Conservation (phyloP, 331 rosid species). For the Malus hybrid region DNA sequence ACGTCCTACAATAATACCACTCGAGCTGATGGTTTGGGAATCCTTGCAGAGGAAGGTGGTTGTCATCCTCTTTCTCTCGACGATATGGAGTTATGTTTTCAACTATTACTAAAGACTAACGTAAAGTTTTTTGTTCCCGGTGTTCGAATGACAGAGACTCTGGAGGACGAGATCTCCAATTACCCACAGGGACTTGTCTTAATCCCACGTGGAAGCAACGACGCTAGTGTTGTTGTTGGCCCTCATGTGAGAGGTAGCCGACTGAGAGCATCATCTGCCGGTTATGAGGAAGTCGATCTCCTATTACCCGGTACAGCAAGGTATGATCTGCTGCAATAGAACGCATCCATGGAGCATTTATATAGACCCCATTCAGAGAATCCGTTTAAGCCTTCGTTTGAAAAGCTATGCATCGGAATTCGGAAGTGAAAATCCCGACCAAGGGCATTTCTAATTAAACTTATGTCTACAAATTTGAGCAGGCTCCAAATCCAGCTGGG, state of each 20-base stretch:
- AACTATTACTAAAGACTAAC: slow-evolving; percentile 9
- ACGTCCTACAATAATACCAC: slow-evolving; percentile 30
- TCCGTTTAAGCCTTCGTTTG: background rate
- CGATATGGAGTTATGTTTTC: slow-evolving; percentile 8
- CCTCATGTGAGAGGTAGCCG: slow-evolving; percentile 94
- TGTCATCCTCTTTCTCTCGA: background rate
- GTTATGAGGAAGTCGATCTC: slow-evolving; percentile 94
- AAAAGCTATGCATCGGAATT: background rate
- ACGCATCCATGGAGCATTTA: background rate
- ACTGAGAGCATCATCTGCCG: slow-evolving; percentile 90
- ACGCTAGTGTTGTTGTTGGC: slow-evolving; percentile 71
- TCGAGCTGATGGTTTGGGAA: slow-evolving; percentile 65
- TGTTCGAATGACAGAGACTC: slow-evolving; percentile 56
- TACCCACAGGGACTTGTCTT: slow-evolving; percentile 95
- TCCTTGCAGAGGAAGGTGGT: slow-evolving; percentile 84
- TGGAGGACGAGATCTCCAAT: slow-evolving; percentile 69
- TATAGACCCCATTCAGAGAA: background rate
- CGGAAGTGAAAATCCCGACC: background rate
- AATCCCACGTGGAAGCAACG: slow-evolving; percentile 77
- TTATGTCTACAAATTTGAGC: slow-evolving; percentile 6
- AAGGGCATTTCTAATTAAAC: background rate
- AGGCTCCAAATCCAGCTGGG: slow-evolving; percentile 97
- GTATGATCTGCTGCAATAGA: slow-evolving; percentile 26
- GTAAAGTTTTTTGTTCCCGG: slow-evolving; percentile 1
- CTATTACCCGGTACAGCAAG: slow-evolving; percentile 98